Percentiles rank a stretch among this genome's conserved stretches.
phyloP scores from a whole-genome alignment of 1,284 basidiomycete species.

The Cystobasidium pallidum region DNA sequence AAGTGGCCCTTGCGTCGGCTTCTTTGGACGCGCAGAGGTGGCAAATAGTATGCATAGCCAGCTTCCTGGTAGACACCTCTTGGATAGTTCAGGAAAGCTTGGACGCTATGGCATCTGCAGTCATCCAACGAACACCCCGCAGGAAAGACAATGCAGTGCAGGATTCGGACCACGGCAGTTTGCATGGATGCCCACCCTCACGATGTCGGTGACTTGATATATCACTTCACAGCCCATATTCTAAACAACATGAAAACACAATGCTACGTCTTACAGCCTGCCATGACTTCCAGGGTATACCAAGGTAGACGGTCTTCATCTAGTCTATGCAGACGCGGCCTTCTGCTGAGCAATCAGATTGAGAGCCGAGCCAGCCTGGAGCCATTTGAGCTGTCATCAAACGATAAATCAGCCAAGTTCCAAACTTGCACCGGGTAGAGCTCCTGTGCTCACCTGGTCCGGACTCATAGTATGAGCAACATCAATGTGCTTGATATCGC shows the following conservation, averaged over 20 bases:
- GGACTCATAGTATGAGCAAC: conserved; percentile 84
- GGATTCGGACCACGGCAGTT: too few relatives aligned
- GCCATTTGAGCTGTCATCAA: conserved; percentile 67
- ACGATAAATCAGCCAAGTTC: too few relatives aligned
- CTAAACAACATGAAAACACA: too few relatives aligned
- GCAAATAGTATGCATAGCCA: conserved; percentile 7
- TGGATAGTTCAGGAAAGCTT: too few relatives aligned
- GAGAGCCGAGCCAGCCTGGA: conserved; percentile 80
- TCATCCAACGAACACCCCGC: too few relatives aligned
- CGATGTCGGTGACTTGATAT: too few relatives aligned
- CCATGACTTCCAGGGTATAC: neutral
- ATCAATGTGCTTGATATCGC: conserved; percentile 68
- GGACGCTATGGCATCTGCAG: too few relatives aligned
- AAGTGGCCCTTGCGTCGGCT: conserved; percentile 10
- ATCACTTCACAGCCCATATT: too few relatives aligned
- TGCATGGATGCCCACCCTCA: too few relatives aligned
- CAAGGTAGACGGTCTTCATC: neutral
- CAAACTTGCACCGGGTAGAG: too few relatives aligned
- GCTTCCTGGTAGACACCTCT: neutral
- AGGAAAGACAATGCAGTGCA: too few relatives aligned
- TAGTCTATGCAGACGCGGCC: neutral
- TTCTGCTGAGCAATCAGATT: conserved; percentile 60
- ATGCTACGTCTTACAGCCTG: too few relatives aligned
- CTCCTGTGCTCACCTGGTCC: conserved; percentile 71
- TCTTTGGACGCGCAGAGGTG: conserved; percentile 14